phyloP scores from a whole-genome alignment of 306 rosid genomes.

The barrel medic (Medicago truncatula) region DNA sequence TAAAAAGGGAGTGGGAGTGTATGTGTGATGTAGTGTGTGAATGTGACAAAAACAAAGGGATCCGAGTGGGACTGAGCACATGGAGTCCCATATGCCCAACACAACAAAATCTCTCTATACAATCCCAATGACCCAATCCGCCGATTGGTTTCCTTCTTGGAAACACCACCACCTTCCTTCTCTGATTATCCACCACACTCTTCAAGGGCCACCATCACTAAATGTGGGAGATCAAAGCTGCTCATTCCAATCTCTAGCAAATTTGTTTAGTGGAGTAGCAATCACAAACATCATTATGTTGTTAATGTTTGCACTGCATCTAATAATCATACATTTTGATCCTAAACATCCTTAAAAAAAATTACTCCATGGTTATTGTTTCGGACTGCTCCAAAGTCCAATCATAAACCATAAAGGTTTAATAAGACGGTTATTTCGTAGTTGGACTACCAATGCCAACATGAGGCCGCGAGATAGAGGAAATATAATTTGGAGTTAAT shows the following conservation, averaged over 20 bases:
- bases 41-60: slow-evolving; percentile 61
- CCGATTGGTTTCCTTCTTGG: slow-evolving; percentile 87
- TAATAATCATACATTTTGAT: too few species aligned
- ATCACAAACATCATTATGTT: too few species aligned
- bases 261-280: too few species aligned
- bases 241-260: not conserved
- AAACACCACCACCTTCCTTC: slow-evolving; percentile 67
- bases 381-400: too few species aligned
- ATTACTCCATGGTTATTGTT: too few species aligned
- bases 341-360: too few species aligned
- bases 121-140: slow-evolving; percentile 73
- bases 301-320: too few species aligned
- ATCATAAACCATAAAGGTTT: too few species aligned
- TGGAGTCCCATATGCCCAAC: slow-evolving; percentile 96
- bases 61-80: slow-evolving; percentile 65
- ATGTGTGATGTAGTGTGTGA: slow-evolving; percentile 50
- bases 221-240: not conserved
- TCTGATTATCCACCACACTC: slow-evolving; percentile 28
- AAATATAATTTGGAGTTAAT: too few species aligned
- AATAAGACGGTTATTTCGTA: too few species aligned
- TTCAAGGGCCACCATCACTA: slow-evolving; percentile 43
- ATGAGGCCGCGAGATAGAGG: too few species aligned
- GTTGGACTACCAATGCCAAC: too few species aligned
- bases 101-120: slow-evolving; percentile 56
- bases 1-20: not conserved